A percentile compares a stretch with the other conserved stretches of the same genome.
These are phyloP conservation scores for Arctostaphylos glauca DNA, from an alignment of 148 eudicot genomes.

Conservation along the genomic window DNA sequence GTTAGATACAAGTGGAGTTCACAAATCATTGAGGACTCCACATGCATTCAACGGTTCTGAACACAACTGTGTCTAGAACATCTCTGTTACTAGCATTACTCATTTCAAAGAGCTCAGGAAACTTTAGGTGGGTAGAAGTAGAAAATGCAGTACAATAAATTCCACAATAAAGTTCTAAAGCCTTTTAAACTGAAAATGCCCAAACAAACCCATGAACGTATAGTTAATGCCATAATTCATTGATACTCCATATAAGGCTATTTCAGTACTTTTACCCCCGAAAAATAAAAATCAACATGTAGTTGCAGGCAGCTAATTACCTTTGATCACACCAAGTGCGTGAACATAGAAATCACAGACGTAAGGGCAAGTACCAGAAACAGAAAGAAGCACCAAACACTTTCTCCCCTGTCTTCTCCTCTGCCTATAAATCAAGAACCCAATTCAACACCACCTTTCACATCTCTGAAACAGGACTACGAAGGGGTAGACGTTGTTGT, in stretches of 20 bases:
- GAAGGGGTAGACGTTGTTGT: background rate
- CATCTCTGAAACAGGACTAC: background rate
- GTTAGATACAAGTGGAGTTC: too few relatives aligned
- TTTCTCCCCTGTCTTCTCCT: background rate
- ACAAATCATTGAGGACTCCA: too few relatives aligned
- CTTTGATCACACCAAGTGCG: slow-evolving; percentile 1
- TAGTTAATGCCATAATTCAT: background rate
- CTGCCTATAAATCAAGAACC: background rate
- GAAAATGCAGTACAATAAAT: background rate
- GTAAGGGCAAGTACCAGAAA: background rate
- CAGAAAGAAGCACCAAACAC: background rate
- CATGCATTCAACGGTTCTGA: too few relatives aligned
- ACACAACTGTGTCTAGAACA: too few relatives aligned
- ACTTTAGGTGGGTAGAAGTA: background rate
- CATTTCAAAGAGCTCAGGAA: background rate
- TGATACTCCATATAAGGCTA: background rate
- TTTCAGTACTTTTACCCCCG: background rate
- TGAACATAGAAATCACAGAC: background rate
- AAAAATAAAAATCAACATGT: background rate
- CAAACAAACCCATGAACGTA: background rate
- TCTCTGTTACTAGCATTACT: too few relatives aligned
- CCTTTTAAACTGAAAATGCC: background rate
- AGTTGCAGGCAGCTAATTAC: background rate
- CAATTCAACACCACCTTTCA: background rate
- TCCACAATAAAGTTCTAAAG: background rate